These are phyloP conservation scores for Talaromyces rugulosus DNA, from an alignment of 2,329 filamentous ascomycete species.

Conservation along the genomic window DNA sequence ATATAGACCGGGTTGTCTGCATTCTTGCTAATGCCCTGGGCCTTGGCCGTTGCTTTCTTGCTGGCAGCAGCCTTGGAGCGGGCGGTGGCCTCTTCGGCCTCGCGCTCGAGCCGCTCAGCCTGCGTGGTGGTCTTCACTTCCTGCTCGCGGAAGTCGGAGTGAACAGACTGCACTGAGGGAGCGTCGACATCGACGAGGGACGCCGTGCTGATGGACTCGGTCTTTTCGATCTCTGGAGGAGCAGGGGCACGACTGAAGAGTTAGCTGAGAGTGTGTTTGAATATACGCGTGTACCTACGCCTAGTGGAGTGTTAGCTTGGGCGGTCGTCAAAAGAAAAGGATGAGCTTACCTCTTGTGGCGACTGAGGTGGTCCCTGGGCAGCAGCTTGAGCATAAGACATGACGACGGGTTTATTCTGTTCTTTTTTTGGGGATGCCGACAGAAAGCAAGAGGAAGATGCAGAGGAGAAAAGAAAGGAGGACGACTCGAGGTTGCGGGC, in stretches of 20 bases:
- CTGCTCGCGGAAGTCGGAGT: slow-evolving; percentile 38
- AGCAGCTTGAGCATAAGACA: slow-evolving; percentile 49
- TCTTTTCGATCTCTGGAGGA: slow-evolving; percentile 34
- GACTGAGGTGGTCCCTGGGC: slow-evolving; percentile 45
- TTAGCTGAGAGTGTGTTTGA: neutral
- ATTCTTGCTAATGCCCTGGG: slow-evolving; percentile 36
- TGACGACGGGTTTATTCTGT: slow-evolving; percentile 15
- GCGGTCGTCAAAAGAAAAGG: neutral
- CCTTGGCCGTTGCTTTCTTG: slow-evolving; percentile 25
- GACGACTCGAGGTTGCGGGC: neutral
- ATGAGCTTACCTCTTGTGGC: slow-evolving; percentile 39
- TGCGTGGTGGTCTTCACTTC: slow-evolving; percentile 44
- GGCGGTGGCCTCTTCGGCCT: slow-evolving; percentile 26
- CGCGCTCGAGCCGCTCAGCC: slow-evolving; percentile 41
- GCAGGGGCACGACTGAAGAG: slow-evolving; percentile 34
- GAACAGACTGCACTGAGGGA: slow-evolving; percentile 42
- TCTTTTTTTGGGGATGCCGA: neutral
- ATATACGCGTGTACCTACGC: slow-evolving; percentile 8
- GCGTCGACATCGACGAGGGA: slow-evolving; percentile 46
- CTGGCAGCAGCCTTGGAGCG: slow-evolving; percentile 16
- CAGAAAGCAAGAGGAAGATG: neutral
- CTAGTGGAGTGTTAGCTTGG: neutral
- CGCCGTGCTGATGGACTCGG: slow-evolving; percentile 37
- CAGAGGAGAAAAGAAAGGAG: neutral
- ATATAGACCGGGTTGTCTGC: slow-evolving; percentile 45